phyloP scores from a whole-genome alignment of 2,329 filamentous ascomycete species.

The Monilinia laxa region DNA sequence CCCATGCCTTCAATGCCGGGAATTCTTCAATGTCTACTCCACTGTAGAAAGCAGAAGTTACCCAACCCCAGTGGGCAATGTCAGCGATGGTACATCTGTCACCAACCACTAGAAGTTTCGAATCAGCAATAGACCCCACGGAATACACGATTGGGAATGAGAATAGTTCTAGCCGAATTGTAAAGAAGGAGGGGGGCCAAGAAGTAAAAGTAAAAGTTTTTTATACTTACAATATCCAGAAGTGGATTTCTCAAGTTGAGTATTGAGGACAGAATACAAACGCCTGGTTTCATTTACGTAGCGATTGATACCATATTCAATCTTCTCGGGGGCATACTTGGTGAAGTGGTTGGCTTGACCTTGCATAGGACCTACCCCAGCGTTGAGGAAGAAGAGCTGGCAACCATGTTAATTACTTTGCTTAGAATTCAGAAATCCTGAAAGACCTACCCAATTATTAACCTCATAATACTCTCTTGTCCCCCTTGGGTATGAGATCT shows the following conservation, averaged over 20 bases:
- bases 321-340: constrained; percentile 78
- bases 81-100: constrained; percentile 74
- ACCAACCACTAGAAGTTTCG: constrained; percentile 51
- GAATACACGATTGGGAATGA: not conserved
- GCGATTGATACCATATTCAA: constrained; percentile 77
- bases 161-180: not conserved
- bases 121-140: not conserved
- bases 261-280: constrained; percentile 75
- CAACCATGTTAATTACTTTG: constrained; percentile 10
- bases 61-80: constrained; percentile 54
- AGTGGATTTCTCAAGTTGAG: constrained; percentile 59
- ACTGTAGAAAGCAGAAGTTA: constrained; percentile 42
- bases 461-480: constrained; percentile 75
- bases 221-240: constrained; percentile 48
- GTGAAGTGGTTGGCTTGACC: constrained; percentile 81
- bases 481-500: constrained; percentile 74
- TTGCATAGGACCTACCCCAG: constrained; percentile 80
- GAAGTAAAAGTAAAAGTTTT: not conserved
- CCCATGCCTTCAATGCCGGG: constrained; percentile 73
- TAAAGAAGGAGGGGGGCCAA: not conserved
- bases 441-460: constrained; percentile 65
- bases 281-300: constrained; percentile 84
- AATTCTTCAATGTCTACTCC: constrained; percentile 73
- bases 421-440: not conserved
- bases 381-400: constrained; percentile 69